Evolutionary conservation across 768 basidiomycete species (phyloP), one percentile per base, ranked within the genome.

Genomic region (Agrocybe praecox): DNA sequence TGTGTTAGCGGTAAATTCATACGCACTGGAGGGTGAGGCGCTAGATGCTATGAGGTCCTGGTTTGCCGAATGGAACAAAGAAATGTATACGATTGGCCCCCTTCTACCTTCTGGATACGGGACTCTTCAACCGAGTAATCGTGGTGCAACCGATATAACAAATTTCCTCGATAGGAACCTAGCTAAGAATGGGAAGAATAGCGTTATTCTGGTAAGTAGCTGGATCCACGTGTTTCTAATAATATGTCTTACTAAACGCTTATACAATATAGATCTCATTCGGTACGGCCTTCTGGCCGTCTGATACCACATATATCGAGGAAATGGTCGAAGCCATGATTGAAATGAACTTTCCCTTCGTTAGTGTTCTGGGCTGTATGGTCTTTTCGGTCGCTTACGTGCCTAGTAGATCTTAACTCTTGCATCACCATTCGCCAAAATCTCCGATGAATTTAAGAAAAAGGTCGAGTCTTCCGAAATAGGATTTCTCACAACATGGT

Each of bases 321-420:
- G 60, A 61, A 29, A 34, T 58, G 18, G 44, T 61, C 21, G 44
- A 55, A 4, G 49, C 26, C 8, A 22, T 61, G 15, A 52, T 61
- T 8, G 56, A 58, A 12, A 58, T 49, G 46, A 43, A 58, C 12
- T 21, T 58, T 11, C 60, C 60, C 3, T 61, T 61, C 40, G 60
- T 61, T 29, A 21, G 53, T 40, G 33, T 40, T 40, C 49, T 19
- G 18, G 32, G 21, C 18, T 23, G 8, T 10, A 32, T n/a, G n/a
- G n/a, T n/a, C n/a, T n/a, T n/a, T n/a, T n/a, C n/a, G n/a, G n/a
- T n/a, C 6, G 36, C 15, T 23, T 29, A 19, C 21, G n/a, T 42
- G 11, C 5, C 10, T 14, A 24, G 24, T 12, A 61, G 60, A 49
- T 61, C 15, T 44, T 61, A 9, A 18, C 53, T 19, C 46, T 55